phyloP scores from a whole-genome alignment of 1,284 basidiomycete genomes.

The Austropuccinia psidii region DNA sequence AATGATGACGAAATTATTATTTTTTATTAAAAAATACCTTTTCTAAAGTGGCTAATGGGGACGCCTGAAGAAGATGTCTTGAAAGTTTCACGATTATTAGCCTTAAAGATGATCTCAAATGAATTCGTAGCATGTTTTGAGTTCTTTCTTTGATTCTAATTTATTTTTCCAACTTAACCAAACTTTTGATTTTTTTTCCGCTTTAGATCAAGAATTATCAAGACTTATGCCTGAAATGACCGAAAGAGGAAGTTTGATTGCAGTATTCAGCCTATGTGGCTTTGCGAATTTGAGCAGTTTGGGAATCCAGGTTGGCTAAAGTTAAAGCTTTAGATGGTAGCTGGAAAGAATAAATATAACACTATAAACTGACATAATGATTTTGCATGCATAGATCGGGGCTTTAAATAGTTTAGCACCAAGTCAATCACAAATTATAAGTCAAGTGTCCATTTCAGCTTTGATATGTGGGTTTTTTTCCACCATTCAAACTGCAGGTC shows the following conservation, averaged over 20 bases:
- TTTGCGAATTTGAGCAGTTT: constrained; percentile 72
- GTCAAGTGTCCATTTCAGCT: constrained; percentile 35
- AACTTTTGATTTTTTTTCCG: background rate
- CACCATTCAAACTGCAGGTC: constrained; percentile 49
- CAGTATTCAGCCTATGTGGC: constrained; percentile 74
- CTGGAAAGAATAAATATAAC: background rate
- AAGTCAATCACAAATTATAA: background rate
- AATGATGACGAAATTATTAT: too few relatives aligned
- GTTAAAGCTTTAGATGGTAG: background rate
- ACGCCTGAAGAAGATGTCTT: constrained; percentile 48
- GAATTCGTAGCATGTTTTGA: constrained; percentile 55
- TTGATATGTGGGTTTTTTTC: constrained; percentile 47
- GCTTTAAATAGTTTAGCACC: constrained; percentile 20
- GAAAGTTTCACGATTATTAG: constrained; percentile 57
- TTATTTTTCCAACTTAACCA: background rate
- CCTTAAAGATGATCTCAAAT: constrained; percentile 69
- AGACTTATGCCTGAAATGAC: constrained; percentile 55
- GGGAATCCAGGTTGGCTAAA: constrained; percentile 61
- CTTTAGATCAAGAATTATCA: constrained; percentile 23
- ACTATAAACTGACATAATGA: background rate
- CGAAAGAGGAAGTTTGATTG: constrained; percentile 66
- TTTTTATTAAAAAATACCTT: too few relatives aligned
- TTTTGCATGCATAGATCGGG: constrained; percentile 9
- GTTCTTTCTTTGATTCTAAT: background rate
- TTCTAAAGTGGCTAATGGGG: constrained; percentile 64